A percentile compares a stretch with the other conserved stretches of the same genome.
Evolutionary conservation across 176 grass and related monocot genomes (phyloP).

Genomic region (Saccharum spontaneum): DNA sequence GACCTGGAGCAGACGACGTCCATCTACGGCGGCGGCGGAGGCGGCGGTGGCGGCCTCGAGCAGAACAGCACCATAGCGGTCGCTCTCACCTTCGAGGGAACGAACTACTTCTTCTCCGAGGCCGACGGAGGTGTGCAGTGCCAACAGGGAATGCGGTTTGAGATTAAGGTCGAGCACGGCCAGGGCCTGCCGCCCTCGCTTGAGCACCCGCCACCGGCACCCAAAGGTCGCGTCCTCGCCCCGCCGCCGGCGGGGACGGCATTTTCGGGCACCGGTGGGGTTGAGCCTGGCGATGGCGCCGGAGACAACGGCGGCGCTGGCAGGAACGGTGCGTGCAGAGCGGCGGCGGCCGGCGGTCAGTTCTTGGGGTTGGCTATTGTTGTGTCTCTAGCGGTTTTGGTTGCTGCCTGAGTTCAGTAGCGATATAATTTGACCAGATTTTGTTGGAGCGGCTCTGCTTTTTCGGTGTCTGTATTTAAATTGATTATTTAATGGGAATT

Average conservation of each 20-base stretch:
- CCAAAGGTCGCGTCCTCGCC: constrained; percentile 24
- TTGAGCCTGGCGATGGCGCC: constrained; percentile 16
- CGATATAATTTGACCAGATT: neutral
- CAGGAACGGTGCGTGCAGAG: constrained; percentile 11
- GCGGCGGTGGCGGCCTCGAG: constrained; percentile 4
- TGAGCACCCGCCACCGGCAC: constrained; percentile 25
- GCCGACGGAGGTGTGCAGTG: constrained; percentile 61
- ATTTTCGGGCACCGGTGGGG: neutral
- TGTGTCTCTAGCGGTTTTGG: neutral
- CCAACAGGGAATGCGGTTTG: constrained; percentile 68
- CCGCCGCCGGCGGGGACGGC: constrained; percentile 33
- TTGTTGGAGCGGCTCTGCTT: no score
- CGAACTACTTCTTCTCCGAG: constrained; percentile 79
- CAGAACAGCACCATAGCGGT: constrained; percentile 18
- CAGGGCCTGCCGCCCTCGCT: constrained; percentile 44
- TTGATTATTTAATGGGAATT: no score
- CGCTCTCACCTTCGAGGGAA: constrained; percentile 44
- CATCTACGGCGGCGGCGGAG: constrained; percentile 42
- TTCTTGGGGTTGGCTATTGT: neutral
- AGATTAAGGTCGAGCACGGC: constrained; percentile 59
- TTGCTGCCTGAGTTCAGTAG: neutral
- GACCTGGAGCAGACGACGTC: constrained; percentile 20
- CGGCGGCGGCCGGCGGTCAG: neutral
- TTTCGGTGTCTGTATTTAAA: no score
- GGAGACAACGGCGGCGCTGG: constrained; percentile 16